These are phyloP conservation scores for Rhizophagus sp. DNA, from an alignment of 192 early-diverging fungal species.

Conservation along the genomic window DNA sequence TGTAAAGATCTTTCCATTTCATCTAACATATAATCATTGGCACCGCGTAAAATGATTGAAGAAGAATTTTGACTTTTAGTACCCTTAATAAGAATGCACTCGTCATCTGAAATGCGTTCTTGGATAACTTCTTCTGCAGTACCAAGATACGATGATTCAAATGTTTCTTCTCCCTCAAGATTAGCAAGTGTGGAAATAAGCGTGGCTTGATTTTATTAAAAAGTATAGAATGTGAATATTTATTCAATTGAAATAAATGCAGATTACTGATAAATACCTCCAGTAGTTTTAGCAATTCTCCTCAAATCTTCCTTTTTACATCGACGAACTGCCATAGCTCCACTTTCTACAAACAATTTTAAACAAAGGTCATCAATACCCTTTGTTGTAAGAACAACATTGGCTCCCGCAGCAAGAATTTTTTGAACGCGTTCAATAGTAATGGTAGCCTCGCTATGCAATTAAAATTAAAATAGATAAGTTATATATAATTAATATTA, in stretches of 20 bases:
- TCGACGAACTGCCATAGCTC: conserved; percentile 95
- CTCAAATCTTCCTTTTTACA: conserved; percentile 97
- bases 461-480: not conserved
- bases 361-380: conserved; percentile 99
- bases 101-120: conserved; percentile 97
- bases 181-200: conserved; percentile 94
- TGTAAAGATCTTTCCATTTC: conserved; percentile 99
- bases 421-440: conserved; percentile 95
- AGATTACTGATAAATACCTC: conserved; percentile 51
- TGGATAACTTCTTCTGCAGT: conserved; percentile 95
- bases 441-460: conserved; percentile 86
- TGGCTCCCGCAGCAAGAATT: conserved; percentile 93
- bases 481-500: not conserved
- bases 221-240: not conserved
- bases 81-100: conserved; percentile 93
- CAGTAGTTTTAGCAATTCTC: conserved; percentile 96
- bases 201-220: conserved; percentile 59
- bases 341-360: conserved; percentile 98
- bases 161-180: conserved; percentile 97
- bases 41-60: conserved; percentile 96
- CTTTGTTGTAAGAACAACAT: conserved; percentile 97
- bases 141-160: conserved; percentile 86
- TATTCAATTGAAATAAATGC: not conserved
- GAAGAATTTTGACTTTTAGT: conserved; percentile 85
- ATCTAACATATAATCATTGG: conserved; percentile 99